These are phyloP conservation scores for Sphaerulina musiva DNA, from an alignment of 2,329 filamentous ascomycete genomes.

Conservation along the genomic window DNA sequence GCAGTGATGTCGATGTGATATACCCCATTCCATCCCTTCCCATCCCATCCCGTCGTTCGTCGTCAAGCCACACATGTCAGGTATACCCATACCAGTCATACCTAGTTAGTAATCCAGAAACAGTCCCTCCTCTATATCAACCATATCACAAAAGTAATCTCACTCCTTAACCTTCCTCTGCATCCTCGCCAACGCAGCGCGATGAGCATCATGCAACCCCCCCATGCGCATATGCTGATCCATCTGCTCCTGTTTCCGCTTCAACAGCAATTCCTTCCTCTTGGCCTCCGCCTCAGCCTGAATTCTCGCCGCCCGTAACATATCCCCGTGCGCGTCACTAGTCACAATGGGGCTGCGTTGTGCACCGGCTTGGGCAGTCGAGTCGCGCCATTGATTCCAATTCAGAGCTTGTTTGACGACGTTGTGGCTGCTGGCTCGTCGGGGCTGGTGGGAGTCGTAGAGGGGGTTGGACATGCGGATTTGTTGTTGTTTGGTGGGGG, in stretches of 20 bases:
- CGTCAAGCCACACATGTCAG: too few species aligned
- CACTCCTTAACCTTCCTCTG: conserved; percentile 47
- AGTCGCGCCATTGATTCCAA: conserved; percentile 52
- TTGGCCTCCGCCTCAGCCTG: conserved; percentile 52
- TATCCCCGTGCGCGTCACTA: conserved; percentile 33
- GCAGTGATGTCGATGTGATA: too few species aligned
- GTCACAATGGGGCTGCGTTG: conserved; percentile 22
- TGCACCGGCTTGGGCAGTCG: conserved; percentile 42
- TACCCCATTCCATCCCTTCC: too few species aligned
- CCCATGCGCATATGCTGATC: conserved; percentile 71
- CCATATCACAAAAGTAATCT: too few species aligned
- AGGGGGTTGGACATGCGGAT: conserved; percentile 14
- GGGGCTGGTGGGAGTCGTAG: conserved; percentile 53
- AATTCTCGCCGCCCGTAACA: conserved; percentile 56
- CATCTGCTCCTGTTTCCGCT: conserved; percentile 57
- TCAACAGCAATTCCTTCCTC: conserved; percentile 53
- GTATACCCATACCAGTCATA: too few species aligned
- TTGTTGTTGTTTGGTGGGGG: conserved; percentile 3
- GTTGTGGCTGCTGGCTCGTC: conserved; percentile 42
- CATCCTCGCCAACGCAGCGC: conserved; percentile 73
- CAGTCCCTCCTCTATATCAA: too few species aligned
- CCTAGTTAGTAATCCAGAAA: too few species aligned
- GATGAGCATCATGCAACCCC: conserved; percentile 68
- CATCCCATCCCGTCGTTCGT: too few species aligned
- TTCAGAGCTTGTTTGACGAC: conserved; percentile 40